Evolutionary conservation across 2,329 filamentous ascomycete species (phyloP).

Genomic region (Aureobasidium sp.): DNA sequence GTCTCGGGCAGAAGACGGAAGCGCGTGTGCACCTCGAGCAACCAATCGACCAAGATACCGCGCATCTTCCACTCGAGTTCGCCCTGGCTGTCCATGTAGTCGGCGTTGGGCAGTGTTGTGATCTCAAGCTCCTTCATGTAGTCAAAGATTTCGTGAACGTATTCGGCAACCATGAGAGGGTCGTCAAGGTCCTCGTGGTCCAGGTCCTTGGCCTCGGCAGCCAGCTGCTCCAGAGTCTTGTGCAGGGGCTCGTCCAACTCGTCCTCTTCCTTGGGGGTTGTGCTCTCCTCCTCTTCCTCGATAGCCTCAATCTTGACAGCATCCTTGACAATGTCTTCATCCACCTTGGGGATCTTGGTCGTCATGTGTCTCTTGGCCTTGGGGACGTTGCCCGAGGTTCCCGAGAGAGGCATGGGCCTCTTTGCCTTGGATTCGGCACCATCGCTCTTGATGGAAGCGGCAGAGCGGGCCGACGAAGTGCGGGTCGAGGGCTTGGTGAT

Average conservation of each 20-base stretch:
- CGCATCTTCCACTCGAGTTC: conserved; percentile 98
- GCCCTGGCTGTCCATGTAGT: conserved; percentile 92
- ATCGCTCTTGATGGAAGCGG: conserved; percentile 50
- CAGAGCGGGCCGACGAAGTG: conserved; percentile 52
- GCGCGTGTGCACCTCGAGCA: conserved; percentile 94
- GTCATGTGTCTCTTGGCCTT: conserved; percentile 58
- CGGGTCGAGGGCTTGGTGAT: conserved; percentile 60
- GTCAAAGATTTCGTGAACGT: conserved; percentile 94
- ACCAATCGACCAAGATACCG: conserved; percentile 93
- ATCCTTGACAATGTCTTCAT: conserved; percentile 53
- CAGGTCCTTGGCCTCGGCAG: conserved; percentile 50
- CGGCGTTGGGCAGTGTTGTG: conserved; percentile 71
- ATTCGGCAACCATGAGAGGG: conserved; percentile 95
- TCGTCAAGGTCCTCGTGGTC: conserved; percentile 86
- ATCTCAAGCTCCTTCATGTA: conserved; percentile 84
- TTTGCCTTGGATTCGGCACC: conserved; percentile 52
- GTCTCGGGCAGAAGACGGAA: conserved; percentile 95
- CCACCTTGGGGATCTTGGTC: conserved; percentile 42
- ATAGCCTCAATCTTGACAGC: conserved; percentile 40
- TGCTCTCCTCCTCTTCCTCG: conserved; percentile 23
- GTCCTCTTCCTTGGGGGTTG: conserved; percentile 23
- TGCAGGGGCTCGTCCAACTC: conserved; percentile 23
- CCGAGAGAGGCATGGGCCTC: conserved; percentile 63
- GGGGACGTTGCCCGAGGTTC: conserved; percentile 50
- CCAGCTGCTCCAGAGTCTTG: conserved; percentile 28